Conservation (phyloP, 2,329 filamentous ascomycete species). For the Cryphonectria radicalis region DNA sequence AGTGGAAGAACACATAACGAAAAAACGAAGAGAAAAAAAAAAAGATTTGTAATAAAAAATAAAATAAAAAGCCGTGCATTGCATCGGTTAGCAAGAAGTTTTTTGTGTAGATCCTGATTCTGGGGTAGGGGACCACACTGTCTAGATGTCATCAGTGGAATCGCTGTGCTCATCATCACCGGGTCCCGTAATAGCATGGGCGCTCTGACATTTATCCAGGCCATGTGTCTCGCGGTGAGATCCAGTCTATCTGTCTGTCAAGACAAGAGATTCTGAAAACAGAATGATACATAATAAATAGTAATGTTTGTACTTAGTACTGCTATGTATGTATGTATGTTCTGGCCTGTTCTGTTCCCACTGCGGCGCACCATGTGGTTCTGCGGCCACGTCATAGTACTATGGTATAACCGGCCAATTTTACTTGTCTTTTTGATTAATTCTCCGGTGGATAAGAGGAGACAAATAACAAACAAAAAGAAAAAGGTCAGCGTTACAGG, state of each 20-base stretch:
- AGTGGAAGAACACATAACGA: too few relatives aligned
- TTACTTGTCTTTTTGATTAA: neutral
- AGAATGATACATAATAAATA: neutral
- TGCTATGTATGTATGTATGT: neutral
- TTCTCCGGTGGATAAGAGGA: neutral
- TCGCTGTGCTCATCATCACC: neutral
- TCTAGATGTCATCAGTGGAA: neutral
- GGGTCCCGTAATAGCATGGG: neutral
- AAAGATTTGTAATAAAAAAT: neutral
- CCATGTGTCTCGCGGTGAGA: neutral
- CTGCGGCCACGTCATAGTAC: neutral
- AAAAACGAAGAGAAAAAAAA: neutral
- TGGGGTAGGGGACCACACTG: slow-evolving; percentile 4
- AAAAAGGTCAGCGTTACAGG: neutral
- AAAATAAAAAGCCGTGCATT: neutral
- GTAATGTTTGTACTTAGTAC: neutral
- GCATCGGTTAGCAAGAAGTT: neutral
- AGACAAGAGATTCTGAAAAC: neutral
- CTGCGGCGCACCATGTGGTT: neutral
- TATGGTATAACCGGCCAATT: neutral
- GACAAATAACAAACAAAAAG: too few relatives aligned
- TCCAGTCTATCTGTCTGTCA: neutral
- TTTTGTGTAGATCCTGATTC: neutral
- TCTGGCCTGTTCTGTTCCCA: neutral
- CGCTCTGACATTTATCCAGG: neutral